Conservation (phyloP, 1,284 basidiomycete genomes). For the Irpex sp. region DNA sequence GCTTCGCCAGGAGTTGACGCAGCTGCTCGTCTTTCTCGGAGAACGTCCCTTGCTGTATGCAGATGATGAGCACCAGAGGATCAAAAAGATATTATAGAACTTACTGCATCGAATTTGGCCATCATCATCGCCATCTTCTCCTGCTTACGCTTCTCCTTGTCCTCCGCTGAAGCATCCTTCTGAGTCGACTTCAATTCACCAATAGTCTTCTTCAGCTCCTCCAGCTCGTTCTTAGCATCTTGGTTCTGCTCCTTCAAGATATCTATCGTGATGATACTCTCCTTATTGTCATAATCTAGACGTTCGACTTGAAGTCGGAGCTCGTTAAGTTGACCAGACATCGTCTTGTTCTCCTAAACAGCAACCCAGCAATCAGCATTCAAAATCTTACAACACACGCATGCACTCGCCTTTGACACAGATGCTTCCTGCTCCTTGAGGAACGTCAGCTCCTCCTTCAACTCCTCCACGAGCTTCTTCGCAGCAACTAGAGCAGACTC, state of each 20-base stretch:
- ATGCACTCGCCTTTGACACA: conserved; percentile 59
- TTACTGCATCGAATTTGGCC: conserved; percentile 94
- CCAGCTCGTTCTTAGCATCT: conserved; percentile 86
- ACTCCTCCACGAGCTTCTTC: conserved; percentile 81
- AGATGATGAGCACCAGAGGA: not conserved
- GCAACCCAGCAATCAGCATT: not conserved
- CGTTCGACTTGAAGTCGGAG: conserved; percentile 89
- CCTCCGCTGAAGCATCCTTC: conserved; percentile 86
- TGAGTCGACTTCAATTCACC: conserved; percentile 77
- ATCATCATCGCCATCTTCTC: conserved; percentile 99
- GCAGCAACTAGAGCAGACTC: conserved; percentile 76
- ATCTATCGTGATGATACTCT: conserved; percentile 92
- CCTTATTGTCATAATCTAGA: conserved; percentile 94
- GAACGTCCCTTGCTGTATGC: conserved; percentile 72
- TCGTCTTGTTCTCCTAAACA: conserved; percentile 83
- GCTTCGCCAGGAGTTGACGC: conserved; percentile 77
- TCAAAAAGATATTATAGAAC: conserved; percentile 21
- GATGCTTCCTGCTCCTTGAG: conserved; percentile 88
- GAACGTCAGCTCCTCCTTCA: conserved; percentile 83
- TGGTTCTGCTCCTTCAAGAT: conserved; percentile 94
- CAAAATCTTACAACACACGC: not conserved
- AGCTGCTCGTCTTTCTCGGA: conserved; percentile 94
- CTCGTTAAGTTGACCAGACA: conserved; percentile 90
- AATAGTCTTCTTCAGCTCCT: conserved; percentile 85
- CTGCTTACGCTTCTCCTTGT: conserved; percentile 98